Conservation (phyloP, 768 basidiomycete genomes). For the Sistotremastrum niveocremeum region DNA sequence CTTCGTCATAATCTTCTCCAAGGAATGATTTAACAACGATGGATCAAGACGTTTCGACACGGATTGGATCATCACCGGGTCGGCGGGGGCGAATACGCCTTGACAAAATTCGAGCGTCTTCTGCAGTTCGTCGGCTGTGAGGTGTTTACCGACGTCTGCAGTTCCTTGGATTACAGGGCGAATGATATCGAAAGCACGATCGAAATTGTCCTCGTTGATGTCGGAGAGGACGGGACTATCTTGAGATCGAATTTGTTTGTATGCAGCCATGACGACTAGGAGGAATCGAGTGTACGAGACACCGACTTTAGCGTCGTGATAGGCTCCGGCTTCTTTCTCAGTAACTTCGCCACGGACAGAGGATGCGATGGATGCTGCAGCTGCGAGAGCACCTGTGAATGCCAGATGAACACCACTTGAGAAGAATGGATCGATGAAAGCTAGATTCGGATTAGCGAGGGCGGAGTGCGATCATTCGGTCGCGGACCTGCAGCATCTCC, state of each 20-base stretch:
- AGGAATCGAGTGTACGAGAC: constrained; percentile 21
- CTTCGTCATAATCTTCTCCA: constrained; percentile 10
- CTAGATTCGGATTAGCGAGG: constrained; percentile 11
- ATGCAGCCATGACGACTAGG: constrained; percentile 1
- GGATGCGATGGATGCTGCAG: constrained; percentile 42
- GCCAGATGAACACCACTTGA: constrained; percentile 53
- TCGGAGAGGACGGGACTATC: neutral
- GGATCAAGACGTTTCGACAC: too few species aligned
- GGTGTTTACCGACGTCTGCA: constrained; percentile 9
- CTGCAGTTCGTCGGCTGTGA: constrained; percentile 3
- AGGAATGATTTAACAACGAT: neutral
- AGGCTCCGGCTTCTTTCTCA: constrained; percentile 32
- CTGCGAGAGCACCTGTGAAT: constrained; percentile 48
- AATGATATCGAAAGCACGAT: neutral
- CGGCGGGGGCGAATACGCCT: constrained; percentile 10
- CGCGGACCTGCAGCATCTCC: constrained; percentile 51
- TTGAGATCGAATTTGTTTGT: constrained; percentile 7
- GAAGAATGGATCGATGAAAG: constrained; percentile 54
- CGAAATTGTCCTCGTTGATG: constrained; percentile 1
- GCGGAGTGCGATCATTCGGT: neutral
- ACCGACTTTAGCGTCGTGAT: constrained; percentile 41
- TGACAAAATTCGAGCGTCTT: constrained; percentile 12
- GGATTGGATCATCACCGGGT: constrained; percentile 4
- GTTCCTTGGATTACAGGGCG: constrained; percentile 11
- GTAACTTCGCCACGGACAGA: constrained; percentile 36